phyloP scores from a whole-genome alignment of 2,329 filamentous ascomycete genomes.

The Alternaria triticimaculans region DNA sequence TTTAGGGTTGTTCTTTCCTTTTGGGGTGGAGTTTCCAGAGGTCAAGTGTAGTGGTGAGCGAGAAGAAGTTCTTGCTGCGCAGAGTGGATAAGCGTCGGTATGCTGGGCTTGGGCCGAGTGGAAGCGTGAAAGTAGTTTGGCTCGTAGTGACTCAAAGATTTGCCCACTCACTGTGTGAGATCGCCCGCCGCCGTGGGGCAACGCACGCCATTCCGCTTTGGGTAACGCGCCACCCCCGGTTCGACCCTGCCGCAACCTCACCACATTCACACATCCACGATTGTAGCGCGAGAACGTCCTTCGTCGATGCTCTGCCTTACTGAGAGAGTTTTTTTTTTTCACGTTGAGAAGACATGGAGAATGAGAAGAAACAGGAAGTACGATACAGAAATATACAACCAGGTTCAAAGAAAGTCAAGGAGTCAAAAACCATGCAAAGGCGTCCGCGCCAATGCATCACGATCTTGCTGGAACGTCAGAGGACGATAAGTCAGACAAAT shows the following conservation, averaged over 20 bases:
- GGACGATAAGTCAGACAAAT: not conserved
- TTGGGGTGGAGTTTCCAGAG: not conserved
- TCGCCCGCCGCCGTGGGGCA: slow-evolving; percentile 24
- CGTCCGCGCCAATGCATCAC: not conserved
- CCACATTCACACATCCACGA: not conserved
- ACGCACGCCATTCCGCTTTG: not conserved
- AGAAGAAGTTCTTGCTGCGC: not conserved
- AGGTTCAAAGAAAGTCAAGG: not conserved
- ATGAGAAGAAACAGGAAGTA: not conserved
- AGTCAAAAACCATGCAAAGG: not conserved
- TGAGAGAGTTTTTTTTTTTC: not conserved
- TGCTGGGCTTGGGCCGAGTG: slow-evolving; percentile 3
- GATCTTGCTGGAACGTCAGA: not conserved
- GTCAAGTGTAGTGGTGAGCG: not conserved
- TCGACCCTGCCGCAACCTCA: not conserved
- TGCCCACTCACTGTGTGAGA: slow-evolving; percentile 29
- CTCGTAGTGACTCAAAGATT: slow-evolving; percentile 35
- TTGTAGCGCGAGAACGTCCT: not conserved
- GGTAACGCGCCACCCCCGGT: not conserved
- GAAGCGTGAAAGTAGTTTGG: slow-evolving; percentile 4
- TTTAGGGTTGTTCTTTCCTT: not conserved
- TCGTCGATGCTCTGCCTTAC: not conserved
- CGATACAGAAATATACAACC: not conserved
- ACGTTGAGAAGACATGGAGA: not conserved
- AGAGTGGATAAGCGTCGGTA: not conserved